Percentiles rank a stretch among this genome's conserved stretches.
These are phyloP conservation scores for Candida broadrunensis DNA, from an alignment of 805 yeast species.

Conservation along the genomic window DNA sequence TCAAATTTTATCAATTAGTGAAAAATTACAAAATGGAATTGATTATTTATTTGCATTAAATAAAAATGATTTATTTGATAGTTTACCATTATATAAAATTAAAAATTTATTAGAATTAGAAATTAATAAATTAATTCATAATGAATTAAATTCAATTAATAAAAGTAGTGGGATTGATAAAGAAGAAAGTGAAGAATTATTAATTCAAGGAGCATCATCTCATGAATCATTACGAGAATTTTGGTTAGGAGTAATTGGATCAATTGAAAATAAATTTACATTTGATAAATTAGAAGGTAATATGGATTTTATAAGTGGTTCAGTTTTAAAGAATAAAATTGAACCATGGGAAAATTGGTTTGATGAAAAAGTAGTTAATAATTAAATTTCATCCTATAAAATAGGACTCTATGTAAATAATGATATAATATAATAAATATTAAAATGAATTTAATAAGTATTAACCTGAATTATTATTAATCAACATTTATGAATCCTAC, in stretches of 20 bases:
- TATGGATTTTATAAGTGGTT: conserved; percentile 70
- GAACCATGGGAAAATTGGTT: conserved; percentile 76
- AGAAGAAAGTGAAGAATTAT: conserved; percentile 37
- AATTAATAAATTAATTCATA: conserved; percentile 51
- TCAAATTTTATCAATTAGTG: conserved; percentile 60
- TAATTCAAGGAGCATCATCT: conserved; percentile 11
- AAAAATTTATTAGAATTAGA: conserved; percentile 59
- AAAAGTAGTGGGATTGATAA: conserved; percentile 41
- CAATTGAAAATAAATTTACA: conserved; percentile 42
- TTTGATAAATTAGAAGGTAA: conserved; percentile 73
- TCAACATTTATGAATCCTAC: too few relatives aligned
- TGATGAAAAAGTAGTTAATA: conserved; percentile 66
- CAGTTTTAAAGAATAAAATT: conserved; percentile 56
- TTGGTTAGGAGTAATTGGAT: conserved; percentile 39
- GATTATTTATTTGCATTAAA: conserved; percentile 79
- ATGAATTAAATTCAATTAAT: conserved; percentile 36
- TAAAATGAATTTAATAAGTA: too few relatives aligned
- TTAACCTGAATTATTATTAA: too few relatives aligned
- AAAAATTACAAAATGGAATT: conserved; percentile 62
- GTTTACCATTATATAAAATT: conserved; percentile 67
- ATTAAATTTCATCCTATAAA: background rate
- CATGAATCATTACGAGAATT: conserved; percentile 45
- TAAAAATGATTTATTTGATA: conserved; percentile 81
- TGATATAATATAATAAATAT: too few relatives aligned
- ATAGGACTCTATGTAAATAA: too few relatives aligned